These are phyloP conservation scores for Eucalyptus cladocalyx DNA, from an alignment of 345 rosid species.

Conservation along the genomic window DNA sequence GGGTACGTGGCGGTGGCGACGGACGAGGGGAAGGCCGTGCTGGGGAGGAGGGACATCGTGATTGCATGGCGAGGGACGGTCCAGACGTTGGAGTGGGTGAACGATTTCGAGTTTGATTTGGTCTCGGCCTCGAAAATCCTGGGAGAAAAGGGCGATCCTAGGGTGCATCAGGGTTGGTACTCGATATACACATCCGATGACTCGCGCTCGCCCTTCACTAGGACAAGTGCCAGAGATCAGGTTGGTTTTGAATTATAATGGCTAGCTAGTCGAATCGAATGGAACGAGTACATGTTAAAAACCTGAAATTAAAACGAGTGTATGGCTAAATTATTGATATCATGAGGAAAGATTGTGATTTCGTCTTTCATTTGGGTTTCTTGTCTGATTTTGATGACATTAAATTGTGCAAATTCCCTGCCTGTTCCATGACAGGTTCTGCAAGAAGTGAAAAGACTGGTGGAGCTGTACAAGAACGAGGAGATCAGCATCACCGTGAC, in stretches of 20 bases:
- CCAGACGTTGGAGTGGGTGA: slow-evolving; percentile 60
- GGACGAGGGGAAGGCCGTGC: slow-evolving; percentile 40
- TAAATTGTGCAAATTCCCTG: neutral
- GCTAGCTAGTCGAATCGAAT: neutral
- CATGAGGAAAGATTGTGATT: neutral
- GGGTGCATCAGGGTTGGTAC: slow-evolving; percentile 82
- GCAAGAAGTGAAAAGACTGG: slow-evolving; percentile 33
- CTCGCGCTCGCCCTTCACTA: slow-evolving; percentile 45
- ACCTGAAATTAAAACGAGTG: neutral
- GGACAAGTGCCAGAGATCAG: slow-evolving; percentile 54
- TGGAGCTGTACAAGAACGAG: slow-evolving; percentile 42
- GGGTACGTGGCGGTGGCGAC: slow-evolving; percentile 81
- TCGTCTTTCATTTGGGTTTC: neutral
- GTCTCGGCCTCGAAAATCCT: slow-evolving; percentile 41
- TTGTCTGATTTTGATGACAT: neutral
- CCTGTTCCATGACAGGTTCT: slow-evolving; percentile 4
- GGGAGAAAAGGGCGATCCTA: slow-evolving; percentile 12
- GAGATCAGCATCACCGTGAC: slow-evolving; percentile 57
- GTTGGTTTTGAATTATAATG: neutral
- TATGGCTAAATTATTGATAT: fast-evolving
- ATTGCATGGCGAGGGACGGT: slow-evolving; percentile 84
- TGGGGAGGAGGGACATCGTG: slow-evolving; percentile 85
- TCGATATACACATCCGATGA: slow-evolving; percentile 75
- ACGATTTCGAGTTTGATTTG: slow-evolving; percentile 41
- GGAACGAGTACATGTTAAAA: neutral